Evolutionary conservation across 2,329 filamentous ascomycete species (phyloP).

Genomic region (Pseudogymnoascus sp.): DNA sequence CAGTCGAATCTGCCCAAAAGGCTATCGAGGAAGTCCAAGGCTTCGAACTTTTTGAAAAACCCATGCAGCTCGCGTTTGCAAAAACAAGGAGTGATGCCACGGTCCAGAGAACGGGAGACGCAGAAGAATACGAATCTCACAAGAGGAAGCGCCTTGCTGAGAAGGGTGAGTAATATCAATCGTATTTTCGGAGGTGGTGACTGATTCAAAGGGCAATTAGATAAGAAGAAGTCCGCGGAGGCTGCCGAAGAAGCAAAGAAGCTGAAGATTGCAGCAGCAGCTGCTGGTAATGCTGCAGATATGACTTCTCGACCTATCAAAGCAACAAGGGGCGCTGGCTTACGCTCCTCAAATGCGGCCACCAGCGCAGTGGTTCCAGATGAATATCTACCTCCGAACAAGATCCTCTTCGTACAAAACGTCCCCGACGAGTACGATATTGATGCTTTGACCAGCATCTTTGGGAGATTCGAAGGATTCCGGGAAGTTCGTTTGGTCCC

Average conservation of each 20-base stretch:
- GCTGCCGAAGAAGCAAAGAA: constrained; percentile 71
- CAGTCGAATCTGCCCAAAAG: constrained; percentile 64
- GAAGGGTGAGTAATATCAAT: constrained; percentile 57
- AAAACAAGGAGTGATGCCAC: constrained; percentile 81
- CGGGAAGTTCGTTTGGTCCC: constrained; percentile 86
- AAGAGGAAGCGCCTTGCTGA: constrained; percentile 78
- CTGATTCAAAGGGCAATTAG: constrained; percentile 29
- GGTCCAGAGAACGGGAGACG: constrained; percentile 62
- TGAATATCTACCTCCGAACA: constrained; percentile 96
- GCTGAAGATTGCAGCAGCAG: constrained; percentile 53
- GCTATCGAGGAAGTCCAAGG: constrained; percentile 87
- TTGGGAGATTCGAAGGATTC: constrained; percentile 87
- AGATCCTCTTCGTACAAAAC: constrained; percentile 90
- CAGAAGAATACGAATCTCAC: constrained; percentile 79
- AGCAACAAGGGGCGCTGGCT: constrained; percentile 60
- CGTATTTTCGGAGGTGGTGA: neutral
- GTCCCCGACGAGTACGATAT: constrained; percentile 79
- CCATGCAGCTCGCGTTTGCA: constrained; percentile 77
- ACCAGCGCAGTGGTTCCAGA: constrained; percentile 76
- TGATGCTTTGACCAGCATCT: constrained; percentile 71
- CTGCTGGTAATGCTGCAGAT: constrained; percentile 35
- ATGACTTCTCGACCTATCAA: constrained; percentile 55
- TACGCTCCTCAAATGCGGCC: constrained; percentile 66
- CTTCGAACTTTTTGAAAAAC: constrained; percentile 88
- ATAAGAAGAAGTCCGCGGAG: constrained; percentile 74